Conservation (phyloP, 768 basidiomycete genomes). For the Russula sp. region DNA sequence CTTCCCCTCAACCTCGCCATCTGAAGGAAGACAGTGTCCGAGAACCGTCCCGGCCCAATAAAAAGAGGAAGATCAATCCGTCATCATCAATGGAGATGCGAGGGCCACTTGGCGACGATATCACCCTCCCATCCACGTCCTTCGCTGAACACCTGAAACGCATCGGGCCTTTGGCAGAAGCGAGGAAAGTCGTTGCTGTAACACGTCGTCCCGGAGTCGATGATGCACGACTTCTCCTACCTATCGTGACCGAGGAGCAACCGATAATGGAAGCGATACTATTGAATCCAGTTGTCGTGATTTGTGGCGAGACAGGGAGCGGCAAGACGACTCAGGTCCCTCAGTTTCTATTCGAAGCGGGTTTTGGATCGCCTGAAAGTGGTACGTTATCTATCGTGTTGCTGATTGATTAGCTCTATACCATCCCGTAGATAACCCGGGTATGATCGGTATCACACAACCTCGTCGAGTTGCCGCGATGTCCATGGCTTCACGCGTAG, state of each 20-base stretch:
- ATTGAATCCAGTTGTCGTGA: constrained; percentile 80
- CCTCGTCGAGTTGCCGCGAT: constrained; percentile 96
- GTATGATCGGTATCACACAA: constrained; percentile 97
- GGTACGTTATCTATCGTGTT: constrained; percentile 47
- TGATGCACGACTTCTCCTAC: constrained; percentile 73
- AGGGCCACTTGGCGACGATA: constrained; percentile 77
- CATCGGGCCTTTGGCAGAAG: constrained; percentile 24
- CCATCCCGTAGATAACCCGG: constrained; percentile 73
- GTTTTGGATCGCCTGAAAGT: constrained; percentile 80
- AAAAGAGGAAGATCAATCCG: constrained; percentile 49
- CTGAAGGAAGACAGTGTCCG: background rate
- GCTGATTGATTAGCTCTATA: constrained; percentile 3
- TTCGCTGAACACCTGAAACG: constrained; percentile 52
- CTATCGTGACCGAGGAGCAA: constrained; percentile 92
- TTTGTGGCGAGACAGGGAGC: constrained; percentile 94
- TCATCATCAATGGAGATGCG: constrained; percentile 47
- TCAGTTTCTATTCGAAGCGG: constrained; percentile 96
- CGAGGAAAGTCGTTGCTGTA: constrained; percentile 50
- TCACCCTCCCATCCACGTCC: constrained; percentile 62
- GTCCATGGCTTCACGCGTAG: constrained; percentile 92
- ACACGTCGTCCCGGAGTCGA: constrained; percentile 67
- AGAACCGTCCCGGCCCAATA: constrained; percentile 35
- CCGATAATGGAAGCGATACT: constrained; percentile 89
- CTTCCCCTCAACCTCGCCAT: background rate
- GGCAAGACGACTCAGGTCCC: constrained; percentile 99